phyloP scores from a whole-genome alignment of 2,329 filamentous ascomycete genomes.

The Dothideomycetes sp. region DNA sequence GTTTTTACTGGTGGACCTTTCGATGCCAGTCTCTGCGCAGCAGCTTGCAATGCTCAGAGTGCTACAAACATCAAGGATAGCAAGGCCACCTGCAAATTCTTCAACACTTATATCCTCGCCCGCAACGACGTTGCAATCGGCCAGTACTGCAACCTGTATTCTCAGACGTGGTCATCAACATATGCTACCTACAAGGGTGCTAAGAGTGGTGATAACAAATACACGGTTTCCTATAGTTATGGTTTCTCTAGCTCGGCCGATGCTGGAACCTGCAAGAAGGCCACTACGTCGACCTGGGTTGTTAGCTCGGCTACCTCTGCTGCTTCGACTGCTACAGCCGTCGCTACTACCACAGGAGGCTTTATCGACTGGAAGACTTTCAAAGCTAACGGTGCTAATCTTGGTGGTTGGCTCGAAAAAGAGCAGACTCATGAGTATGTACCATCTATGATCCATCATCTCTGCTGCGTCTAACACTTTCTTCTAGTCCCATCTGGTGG shows the following conservation, averaged over 20 bases:
- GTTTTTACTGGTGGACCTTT: constrained; percentile 21
- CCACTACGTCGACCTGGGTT: constrained; percentile 8
- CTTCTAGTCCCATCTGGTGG: constrained; percentile 25
- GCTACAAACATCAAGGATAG: constrained; percentile 18
- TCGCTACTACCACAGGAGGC: constrained; percentile 8
- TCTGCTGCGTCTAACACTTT: no score
- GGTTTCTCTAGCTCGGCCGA: constrained; percentile 15
- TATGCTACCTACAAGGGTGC: constrained; percentile 19
- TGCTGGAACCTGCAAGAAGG: constrained; percentile 14
- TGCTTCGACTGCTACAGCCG: constrained; percentile 1
- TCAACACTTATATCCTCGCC: constrained; percentile 18
- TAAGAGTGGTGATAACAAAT: constrained; percentile 15
- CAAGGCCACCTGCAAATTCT: constrained; percentile 18
- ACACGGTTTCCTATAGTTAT: constrained; percentile 15
- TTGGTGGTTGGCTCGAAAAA: constrained; percentile 29
- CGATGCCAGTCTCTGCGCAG: constrained; percentile 23
- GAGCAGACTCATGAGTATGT: constrained; percentile 20
- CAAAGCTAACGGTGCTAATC: constrained; percentile 20
- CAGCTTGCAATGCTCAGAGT: constrained; percentile 18
- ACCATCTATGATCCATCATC: no score
- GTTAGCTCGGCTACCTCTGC: constrained; percentile 10
- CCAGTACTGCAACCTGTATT: constrained; percentile 24
- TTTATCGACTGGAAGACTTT: constrained; percentile 19
- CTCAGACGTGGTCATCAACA: constrained; percentile 16
- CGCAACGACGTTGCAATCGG: constrained; percentile 14